These are phyloP conservation scores for Astrothelium macrocarpum DNA, from an alignment of 495 filamentous ascomycete species.

Conservation along the genomic window DNA sequence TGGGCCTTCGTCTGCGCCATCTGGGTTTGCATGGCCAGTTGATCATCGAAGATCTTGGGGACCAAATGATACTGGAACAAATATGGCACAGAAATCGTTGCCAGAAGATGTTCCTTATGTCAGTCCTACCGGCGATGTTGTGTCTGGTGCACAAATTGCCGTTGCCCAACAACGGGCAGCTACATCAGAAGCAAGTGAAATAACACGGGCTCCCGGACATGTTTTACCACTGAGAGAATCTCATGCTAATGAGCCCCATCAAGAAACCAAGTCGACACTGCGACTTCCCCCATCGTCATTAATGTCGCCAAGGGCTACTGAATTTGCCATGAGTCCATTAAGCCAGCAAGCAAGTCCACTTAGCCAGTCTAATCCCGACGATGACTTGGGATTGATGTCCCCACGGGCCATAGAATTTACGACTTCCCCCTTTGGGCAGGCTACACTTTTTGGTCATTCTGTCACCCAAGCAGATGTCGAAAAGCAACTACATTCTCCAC, in stretches of 20 bases:
- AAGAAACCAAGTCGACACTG: constrained; percentile 7
- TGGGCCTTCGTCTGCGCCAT: constrained; percentile 23
- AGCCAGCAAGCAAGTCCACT: constrained; percentile 13
- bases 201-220: not conserved
- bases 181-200: not conserved
- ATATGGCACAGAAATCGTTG: not conserved
- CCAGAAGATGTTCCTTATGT: constrained; percentile 15
- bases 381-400: constrained; percentile 26
- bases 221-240: not conserved
- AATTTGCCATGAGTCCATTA: constrained; percentile 30
- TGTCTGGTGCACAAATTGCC: constrained; percentile 15
- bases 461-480: constrained; percentile 1
- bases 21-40: constrained; percentile 16
- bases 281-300: constrained; percentile 14
- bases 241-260: not conserved
- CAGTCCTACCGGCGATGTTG: constrained; percentile 18
- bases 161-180: constrained; percentile 4
- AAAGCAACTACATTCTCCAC: not conserved
- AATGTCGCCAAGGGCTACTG: constrained; percentile 16
- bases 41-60: constrained; percentile 1
- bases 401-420: constrained; percentile 25
- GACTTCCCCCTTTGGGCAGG: constrained; percentile 19
- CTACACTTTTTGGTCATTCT: constrained; percentile 13
- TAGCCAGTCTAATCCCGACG: constrained; percentile 15
- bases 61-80: not conserved